Conservation (phyloP, 78 protist genomes). For the Dictyostelium intermedium region DNA sequence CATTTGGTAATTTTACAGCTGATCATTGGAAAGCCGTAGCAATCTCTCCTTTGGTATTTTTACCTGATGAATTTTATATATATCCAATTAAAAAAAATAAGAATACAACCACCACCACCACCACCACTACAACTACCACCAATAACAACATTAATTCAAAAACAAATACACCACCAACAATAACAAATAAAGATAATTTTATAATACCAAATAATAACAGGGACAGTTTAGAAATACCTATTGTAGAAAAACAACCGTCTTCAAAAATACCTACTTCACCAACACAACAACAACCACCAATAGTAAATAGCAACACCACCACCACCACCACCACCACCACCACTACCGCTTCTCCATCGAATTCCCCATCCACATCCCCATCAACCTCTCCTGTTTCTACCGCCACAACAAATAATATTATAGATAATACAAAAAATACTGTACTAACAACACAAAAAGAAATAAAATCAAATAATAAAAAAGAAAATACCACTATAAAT, state of each 20-base stretch:
- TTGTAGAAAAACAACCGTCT: not conserved
- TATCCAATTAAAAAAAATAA: slow-evolving; percentile 7
- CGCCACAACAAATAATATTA: not conserved
- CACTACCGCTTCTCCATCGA: not conserved
- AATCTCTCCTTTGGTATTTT: slow-evolving; percentile 18
- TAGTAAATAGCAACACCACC: not conserved
- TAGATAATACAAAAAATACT: not conserved
- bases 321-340: not conserved
- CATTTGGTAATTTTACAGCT: slow-evolving; percentile 18
- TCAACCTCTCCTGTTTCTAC: too few species aligned
- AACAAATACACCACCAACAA: not conserved
- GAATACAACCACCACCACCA: not conserved
- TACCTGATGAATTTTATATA: slow-evolving; percentile 33
- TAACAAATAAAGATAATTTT: not conserved
- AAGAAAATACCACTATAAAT: not conserved
- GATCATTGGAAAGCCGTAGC: slow-evolving; percentile 9
- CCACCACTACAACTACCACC: not conserved
- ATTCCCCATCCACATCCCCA: not conserved
- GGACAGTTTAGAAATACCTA: not conserved
- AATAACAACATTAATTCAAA: not conserved
- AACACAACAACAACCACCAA: not conserved
- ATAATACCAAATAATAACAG: not conserved
- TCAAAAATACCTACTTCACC: not conserved
- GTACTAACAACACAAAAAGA: not conserved
- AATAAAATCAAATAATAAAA: not conserved